phyloP scores from a whole-genome alignment of 192 early-diverging fungal species.

The Coemansia sp. region DNA sequence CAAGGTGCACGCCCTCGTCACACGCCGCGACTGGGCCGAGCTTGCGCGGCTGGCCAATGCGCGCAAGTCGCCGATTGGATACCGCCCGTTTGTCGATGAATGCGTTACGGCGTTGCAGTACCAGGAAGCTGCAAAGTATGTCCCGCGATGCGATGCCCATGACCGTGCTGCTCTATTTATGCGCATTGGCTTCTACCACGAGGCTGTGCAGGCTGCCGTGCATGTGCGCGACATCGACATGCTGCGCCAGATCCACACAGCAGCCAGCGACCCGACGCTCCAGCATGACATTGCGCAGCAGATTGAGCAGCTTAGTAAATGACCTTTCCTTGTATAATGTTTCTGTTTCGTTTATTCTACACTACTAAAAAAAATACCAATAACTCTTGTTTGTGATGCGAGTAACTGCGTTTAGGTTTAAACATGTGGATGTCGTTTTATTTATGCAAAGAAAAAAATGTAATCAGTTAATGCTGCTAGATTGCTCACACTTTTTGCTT shows the following conservation, averaged over 20 bases:
- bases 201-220: constrained; percentile 69
- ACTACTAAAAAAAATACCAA: not conserved
- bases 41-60: constrained; percentile 76
- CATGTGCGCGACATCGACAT: constrained; percentile 61
- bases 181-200: constrained; percentile 70
- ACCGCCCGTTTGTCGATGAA: constrained; percentile 75
- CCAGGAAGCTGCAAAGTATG: constrained; percentile 75
- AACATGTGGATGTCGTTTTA: too few species aligned
- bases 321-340: constrained; percentile 1
- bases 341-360: constrained; percentile 4
- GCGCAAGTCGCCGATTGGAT: constrained; percentile 80
- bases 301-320: constrained; percentile 27
- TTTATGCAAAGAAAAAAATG: too few species aligned
- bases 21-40: constrained; percentile 80
- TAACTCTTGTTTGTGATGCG: too few species aligned
- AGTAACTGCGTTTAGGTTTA: too few species aligned
- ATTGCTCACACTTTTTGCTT: too few species aligned
- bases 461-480: too few species aligned
- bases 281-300: constrained; percentile 37
- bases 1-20: constrained; percentile 77
- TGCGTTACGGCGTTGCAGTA: constrained; percentile 74
- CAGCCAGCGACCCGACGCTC: constrained; percentile 15
- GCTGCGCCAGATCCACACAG: constrained; percentile 54
- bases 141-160: constrained; percentile 64
- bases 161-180: constrained; percentile 63